Base-by-base conservation (phyloP, 345 rosid genomes). In the Salix exigua region DNA sequence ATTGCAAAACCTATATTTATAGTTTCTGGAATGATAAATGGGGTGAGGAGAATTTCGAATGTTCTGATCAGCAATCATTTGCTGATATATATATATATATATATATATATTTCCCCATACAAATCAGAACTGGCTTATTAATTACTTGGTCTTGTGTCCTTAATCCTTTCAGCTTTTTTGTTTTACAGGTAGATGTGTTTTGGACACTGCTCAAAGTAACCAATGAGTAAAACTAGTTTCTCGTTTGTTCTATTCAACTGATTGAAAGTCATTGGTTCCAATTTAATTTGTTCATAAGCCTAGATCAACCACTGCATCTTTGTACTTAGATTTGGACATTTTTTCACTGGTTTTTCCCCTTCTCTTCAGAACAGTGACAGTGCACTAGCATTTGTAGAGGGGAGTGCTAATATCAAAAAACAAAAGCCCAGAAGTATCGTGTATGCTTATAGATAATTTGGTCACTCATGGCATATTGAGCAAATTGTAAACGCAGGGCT, bases 141-240 rank as follows among this genome's bases (percentile, higher is more conserved):
- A 9, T 38, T 17, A 40, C 7, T 73, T 7, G 4, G 25, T 2
- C 12, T 31, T 23, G 62, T 67, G 18, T 53, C 48, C 40, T 30
- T 1, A 35, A 51, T 62, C 28, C 23, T 64, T 30, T 21, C 6
- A 7, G 14, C 21, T 75, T 71, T 74, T 35, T 80, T 42, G 55
- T 44, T 77, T 71, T 55, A 76, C 82, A 80, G 85, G 72, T 77
- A 33, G 70, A 63, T 75, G 31, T 58, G 37, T 68, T 67, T 30
- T 19, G 50, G 35, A 10, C 66, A 51, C 79, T 10, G 46, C 42
- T 35, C 8, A 51, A 63, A 67, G 73, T 67, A 28, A 21, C 44
- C 40, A 73, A 51, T 73, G 78, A 58, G 50, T 51, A 30, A 10
- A 10, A 40, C 48, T 37, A 65, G 35, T 72, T 28, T 64, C 17